phyloP scores from a whole-genome alignment of 768 basidiomycete genomes.

The Pisolithus microcarpus region DNA sequence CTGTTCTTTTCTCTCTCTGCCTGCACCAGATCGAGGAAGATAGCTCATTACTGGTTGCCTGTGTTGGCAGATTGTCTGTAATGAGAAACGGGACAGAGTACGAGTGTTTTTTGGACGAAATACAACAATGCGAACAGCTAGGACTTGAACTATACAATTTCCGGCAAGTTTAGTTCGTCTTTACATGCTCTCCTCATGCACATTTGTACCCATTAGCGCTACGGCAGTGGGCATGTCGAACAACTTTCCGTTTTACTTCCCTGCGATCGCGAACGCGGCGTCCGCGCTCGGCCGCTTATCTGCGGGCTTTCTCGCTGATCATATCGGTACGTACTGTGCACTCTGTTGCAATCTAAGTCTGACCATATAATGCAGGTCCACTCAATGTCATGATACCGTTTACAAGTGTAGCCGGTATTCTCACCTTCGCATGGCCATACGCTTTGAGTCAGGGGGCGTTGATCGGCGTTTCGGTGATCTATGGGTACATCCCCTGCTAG shows the following conservation, averaged over 20 bases:
- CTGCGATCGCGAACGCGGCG: conserved; percentile 61
- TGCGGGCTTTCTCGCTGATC: conserved; percentile 49
- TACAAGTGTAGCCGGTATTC: conserved; percentile 44
- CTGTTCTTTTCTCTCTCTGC: not conserved
- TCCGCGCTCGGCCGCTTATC: conserved; percentile 55
- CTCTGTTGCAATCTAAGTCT: not conserved
- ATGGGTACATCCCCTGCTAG: conserved; percentile 42
- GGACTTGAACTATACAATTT: conserved; percentile 76
- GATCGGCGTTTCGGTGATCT: conserved; percentile 50
- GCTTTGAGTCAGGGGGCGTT: conserved; percentile 36
- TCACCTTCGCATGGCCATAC: conserved; percentile 71
- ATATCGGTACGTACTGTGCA: conserved; percentile 30
- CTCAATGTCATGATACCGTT: conserved; percentile 66
- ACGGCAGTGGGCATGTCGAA: conserved; percentile 29
- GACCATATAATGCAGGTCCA: conserved; percentile 34
- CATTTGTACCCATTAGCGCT: conserved; percentile 2
- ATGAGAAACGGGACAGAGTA: conserved; percentile 62
- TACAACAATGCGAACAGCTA: conserved; percentile 71
- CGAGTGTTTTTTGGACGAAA: conserved; percentile 76
- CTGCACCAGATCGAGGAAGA: not conserved
- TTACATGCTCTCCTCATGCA: not conserved
- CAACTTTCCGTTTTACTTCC: conserved; percentile 54
- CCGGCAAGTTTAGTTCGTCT: conserved; percentile 49
- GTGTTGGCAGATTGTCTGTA: conserved; percentile 13
- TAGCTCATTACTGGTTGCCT: too few species aligned